Percentiles rank a stretch among this genome's conserved stretches.
Conservation (phyloP, 495 filamentous ascomycete genomes). For the Penicillium simplicissimum region DNA sequence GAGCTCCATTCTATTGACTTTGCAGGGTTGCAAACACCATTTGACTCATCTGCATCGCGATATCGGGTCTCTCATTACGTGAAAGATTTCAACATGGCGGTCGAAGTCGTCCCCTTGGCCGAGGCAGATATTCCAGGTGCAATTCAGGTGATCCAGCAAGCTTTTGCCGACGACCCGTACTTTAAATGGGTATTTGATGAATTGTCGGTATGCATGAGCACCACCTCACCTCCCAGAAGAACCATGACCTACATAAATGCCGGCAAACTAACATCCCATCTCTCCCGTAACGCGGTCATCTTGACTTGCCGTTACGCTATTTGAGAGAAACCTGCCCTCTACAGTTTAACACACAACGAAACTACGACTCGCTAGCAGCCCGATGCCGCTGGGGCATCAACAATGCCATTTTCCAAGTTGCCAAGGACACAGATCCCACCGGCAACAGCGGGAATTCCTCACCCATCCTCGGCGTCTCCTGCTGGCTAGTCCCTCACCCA, state of each 20-base stretch:
- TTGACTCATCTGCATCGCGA: not conserved
- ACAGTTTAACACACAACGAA: conserved; percentile 54
- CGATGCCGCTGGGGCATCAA: conserved; percentile 65
- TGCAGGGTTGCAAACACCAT: not conserved
- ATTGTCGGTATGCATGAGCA: conserved; percentile 40
- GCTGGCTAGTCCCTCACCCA: conserved; percentile 59
- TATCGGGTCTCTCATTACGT: not conserved
- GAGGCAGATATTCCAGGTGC: conserved; percentile 62
- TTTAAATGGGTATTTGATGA: conserved; percentile 62
- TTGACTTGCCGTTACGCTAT: conserved; percentile 10
- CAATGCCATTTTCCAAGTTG: conserved; percentile 65
- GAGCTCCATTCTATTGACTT: not conserved
- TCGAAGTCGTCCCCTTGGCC: conserved; percentile 53
- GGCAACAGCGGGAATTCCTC: conserved; percentile 12
- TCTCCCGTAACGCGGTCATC: conserved; percentile 24
- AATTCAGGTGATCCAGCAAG: conserved; percentile 53
- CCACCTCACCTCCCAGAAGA: not conserved
- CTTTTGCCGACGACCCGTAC: conserved; percentile 65
- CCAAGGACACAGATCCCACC: conserved; percentile 44
- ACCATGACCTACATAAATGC: not conserved
- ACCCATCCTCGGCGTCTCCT: conserved; percentile 61
- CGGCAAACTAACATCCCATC: conserved; percentile 19
- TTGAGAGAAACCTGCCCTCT: conserved; percentile 4
- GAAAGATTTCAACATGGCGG: conserved; percentile 40
- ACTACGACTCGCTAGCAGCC: conserved; percentile 56